phyloP scores from a whole-genome alignment of 306 rosid species.

The Hylodesmum podocarpum region DNA sequence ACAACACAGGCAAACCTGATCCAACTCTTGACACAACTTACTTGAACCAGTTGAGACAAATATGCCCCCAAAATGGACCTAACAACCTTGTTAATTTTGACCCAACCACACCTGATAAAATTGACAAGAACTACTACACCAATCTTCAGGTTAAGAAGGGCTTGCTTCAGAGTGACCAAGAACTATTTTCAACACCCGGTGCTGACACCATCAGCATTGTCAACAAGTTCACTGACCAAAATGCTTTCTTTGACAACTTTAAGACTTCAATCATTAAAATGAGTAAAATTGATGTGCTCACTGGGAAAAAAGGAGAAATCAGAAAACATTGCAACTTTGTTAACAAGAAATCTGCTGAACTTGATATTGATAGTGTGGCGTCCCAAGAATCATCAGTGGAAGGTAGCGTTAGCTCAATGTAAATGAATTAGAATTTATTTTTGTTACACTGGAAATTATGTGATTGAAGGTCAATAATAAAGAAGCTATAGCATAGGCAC shows the following conservation, averaged over 20 bases:
- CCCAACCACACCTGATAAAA: conserved; percentile 26
- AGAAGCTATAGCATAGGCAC: background rate
- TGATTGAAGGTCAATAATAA: conserved; percentile 11
- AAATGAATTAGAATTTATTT: background rate
- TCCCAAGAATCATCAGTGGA: background rate
- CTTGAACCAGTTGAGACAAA: background rate
- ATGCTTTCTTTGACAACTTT: conserved; percentile 24
- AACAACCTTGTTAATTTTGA: conserved; percentile 24
- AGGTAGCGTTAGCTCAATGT: conserved; percentile 22
- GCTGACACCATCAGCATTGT: conserved; percentile 33
- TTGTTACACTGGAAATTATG: background rate
- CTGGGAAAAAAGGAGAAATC: conserved; percentile 34
- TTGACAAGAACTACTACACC: conserved; percentile 36
- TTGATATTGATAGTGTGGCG: background rate
- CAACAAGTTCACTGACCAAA: conserved; percentile 13
- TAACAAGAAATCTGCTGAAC: conserved; percentile 17
- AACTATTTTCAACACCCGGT: conserved; percentile 29
- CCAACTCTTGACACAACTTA: conserved; percentile 36
- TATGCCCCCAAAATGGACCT: conserved; percentile 26
- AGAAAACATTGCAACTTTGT: conserved; percentile 35
- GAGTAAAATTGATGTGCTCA: conserved; percentile 39
- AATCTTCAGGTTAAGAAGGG: conserved; percentile 32
- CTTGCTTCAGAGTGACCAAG: conserved; percentile 41
- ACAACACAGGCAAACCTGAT: conserved; percentile 19
- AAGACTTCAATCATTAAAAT: conserved; percentile 32